Base-by-base conservation (phyloP, 1,139 yeast genomes). In the Pichiaceae sp. region DNA sequence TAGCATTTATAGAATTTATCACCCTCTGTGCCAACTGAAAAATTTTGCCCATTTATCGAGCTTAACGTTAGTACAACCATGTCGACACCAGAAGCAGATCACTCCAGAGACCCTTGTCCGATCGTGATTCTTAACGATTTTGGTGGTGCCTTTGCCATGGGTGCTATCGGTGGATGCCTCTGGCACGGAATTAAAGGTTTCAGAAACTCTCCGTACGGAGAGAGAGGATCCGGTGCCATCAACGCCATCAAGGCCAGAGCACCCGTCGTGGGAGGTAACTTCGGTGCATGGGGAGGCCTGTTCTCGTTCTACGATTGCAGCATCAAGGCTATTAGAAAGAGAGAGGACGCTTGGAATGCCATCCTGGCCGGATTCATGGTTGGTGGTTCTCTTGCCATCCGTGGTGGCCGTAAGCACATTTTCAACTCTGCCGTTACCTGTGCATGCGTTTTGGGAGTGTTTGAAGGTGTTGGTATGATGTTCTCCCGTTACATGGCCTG, bases 101-200 rank as follows among this genome's bases (percentile, higher is more conserved):
- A 91, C 64, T 77, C 96, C 32, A 84, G 98, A 77, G 99, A 91
- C 61, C 99, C 99, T 54, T 91, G 99, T 68, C 99, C 98, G 43
- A 75, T 89, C 50, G 97, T 91, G 46, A 87, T 91, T 50, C 68
- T 91, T 48, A 89, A 80, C 63, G 99, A 91, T 70, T 91, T 91
- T 55, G 99, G 99, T 55, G 97, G 97, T 59, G 97, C 98, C 41
- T 91, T 87, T 56, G 79, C 97, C 55, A 89, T 91, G 97, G 99
- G 99, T 64, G 83, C 78, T 51, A 84, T 91, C 56, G 97, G 98
- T 66, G 99, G 99, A 48, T 79, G 93, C 53, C 80, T 93, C 47
- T 91, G 98, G 98, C 98, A 91, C 68, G 96, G 97, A 57, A 83
- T 91, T 57, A 91, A 93, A 61, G 99, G 99, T 34, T 91, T 91